Evolutionary conservation across 2,329 filamentous ascomycete species (phyloP).

Genomic region (Elsinoe australis): DNA sequence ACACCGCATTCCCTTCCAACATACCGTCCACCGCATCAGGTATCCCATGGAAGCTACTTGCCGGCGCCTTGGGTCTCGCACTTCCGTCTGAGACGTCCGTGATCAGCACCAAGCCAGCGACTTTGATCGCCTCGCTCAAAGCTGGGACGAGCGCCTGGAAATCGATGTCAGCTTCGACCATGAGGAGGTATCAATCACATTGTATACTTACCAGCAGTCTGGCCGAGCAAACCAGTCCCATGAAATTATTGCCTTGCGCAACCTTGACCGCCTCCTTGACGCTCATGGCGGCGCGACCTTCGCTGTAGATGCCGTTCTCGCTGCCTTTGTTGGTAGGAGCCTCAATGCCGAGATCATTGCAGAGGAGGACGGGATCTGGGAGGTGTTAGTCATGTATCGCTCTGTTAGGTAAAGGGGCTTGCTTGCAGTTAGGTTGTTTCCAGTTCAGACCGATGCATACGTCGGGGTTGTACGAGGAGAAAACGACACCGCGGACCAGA

Average conservation of each 20-base stretch:
- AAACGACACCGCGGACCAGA: conserved; percentile 77
- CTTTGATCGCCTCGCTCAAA: conserved; percentile 87
- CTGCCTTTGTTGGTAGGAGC: conserved; percentile 3
- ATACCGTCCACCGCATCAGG: conserved; percentile 82
- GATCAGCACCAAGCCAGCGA: conserved; percentile 83
- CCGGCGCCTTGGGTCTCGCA: conserved; percentile 31
- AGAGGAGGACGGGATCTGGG: conserved; percentile 78
- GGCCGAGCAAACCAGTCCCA: conserved; percentile 89
- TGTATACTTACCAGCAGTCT: conserved; percentile 66
- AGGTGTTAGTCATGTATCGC: conserved; percentile 19
- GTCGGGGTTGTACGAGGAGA: conserved; percentile 84
- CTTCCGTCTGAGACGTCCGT: conserved; percentile 59
- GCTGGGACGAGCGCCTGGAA: conserved; percentile 92
- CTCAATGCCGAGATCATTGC: conserved; percentile 63
- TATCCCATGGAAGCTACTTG: conserved; percentile 50
- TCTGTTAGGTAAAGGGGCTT: not conserved
- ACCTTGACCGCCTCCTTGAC: conserved; percentile 93
- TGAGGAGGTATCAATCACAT: too few relatives aligned
- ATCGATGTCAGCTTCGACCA: too few relatives aligned
- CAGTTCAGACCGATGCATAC: conserved; percentile 94
- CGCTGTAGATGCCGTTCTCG: conserved; percentile 35
- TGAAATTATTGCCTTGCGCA: conserved; percentile 93
- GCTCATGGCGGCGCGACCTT: conserved; percentile 67
- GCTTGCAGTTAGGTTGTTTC: conserved; percentile 92
- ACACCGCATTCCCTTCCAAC: conserved; percentile 73